Evolutionary conservation across 441 rosid genomes (phyloP).

Genomic region (Croton setiger): DNA sequence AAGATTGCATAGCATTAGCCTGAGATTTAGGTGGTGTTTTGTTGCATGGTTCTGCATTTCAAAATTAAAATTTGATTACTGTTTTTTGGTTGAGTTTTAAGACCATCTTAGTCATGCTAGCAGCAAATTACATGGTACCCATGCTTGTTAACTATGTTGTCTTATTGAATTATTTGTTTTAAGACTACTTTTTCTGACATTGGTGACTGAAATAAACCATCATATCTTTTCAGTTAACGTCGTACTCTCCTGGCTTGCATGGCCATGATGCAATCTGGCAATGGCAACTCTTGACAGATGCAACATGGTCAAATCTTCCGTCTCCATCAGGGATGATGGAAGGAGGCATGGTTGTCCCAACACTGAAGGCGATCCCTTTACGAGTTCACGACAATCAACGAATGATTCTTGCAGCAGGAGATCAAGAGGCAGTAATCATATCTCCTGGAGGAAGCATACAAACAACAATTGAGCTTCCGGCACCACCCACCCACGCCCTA

Average conservation of each 20-base stretch:
- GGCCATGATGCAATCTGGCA: slow-evolving; percentile 94
- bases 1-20: no score
- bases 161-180: background rate
- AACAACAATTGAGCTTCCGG: slow-evolving; percentile 73
- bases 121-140: background rate
- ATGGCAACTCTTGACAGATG: slow-evolving; percentile 90
- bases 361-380: slow-evolving; percentile 70
- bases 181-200: background rate
- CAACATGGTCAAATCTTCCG: slow-evolving; percentile 94
- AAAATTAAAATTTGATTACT: no score
- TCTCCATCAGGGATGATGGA: slow-evolving; percentile 92
- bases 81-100: background rate
- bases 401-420: slow-evolving; percentile 96
- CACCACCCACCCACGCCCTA: slow-evolving; percentile 86
- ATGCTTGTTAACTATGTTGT: background rate
- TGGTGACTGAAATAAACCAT: slow-evolving; percentile 5
- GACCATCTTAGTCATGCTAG: background rate
- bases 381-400: slow-evolving; percentile 73
- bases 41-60: no score
- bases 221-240: slow-evolving; percentile 62
- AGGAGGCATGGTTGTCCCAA: slow-evolving; percentile 71
- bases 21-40: no score
- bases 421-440: slow-evolving; percentile 75
- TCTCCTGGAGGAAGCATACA: slow-evolving; percentile 84
- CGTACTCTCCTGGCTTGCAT: slow-evolving; percentile 78